Evolutionary conservation across 768 basidiomycete genomes (phyloP), one percentile per base, ranked within the genome.

Genomic region (Russula compacta): DNA sequence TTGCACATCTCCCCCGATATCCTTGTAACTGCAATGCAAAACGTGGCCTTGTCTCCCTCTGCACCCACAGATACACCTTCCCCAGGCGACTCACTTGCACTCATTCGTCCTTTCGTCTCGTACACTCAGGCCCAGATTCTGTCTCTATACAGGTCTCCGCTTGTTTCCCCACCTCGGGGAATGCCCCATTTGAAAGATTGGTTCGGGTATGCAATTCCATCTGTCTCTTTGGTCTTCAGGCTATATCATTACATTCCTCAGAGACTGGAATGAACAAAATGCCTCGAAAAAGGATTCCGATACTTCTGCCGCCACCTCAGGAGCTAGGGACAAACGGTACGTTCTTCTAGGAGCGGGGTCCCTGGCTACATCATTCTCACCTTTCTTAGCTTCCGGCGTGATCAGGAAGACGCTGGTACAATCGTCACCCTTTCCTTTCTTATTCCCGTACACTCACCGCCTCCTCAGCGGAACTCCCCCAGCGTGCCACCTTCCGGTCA

Each of bases 161-260:
- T 92, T 43, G 86, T 93, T 29, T 77, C 80, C 62, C 75, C 78
- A 29, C 91, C 92, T 6, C 70, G 75, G 53, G 82, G 82, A 65
- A 92, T 93, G 92, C 91, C 91, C 53, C 77, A 82, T 49, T 75
- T 93, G 54, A 91, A 85, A 75, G 83, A 86, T 49, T 93, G 91
- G 91, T 93, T 92, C 74, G 91, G 91, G 91, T 93, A 71, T 61
- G 83, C 42, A 59, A 36, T 3, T 42, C 38, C 60, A 24, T 51
- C n/a, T 48, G 48, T 49, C 29, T 33, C 55, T 42, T 56, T 54
- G 64, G 59, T 61, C 60, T 61, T 46, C 17, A 49, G 63, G 59
- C 67, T 36, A 60, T 50, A 46, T 63, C 66, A 39, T n/a, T n/a
- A n/a, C n/a, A n/a, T 56, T 53, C 62, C 42, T 65, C 65, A 77